phyloP scores from a whole-genome alignment of 2,329 filamentous ascomycete genomes.

The Colletotrichum euphorbiae region DNA sequence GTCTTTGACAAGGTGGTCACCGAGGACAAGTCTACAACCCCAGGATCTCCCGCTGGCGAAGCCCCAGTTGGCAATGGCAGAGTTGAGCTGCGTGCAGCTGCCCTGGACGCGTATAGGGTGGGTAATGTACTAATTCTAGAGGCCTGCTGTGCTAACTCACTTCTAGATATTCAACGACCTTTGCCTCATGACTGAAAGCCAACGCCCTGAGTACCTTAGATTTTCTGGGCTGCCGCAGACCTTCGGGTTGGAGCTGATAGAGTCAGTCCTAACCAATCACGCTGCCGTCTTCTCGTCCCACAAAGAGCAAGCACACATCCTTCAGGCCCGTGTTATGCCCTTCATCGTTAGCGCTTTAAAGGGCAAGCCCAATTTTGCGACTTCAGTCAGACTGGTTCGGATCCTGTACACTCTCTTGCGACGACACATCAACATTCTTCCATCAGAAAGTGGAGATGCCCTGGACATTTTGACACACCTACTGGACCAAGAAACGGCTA shows the following conservation, averaged over 20 bases:
- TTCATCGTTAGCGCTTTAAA: constrained; percentile 82
- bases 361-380: constrained; percentile 82
- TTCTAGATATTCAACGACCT: constrained; percentile 85
- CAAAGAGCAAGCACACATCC: constrained; percentile 81
- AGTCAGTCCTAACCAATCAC: constrained; percentile 89
- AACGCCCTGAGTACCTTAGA: constrained; percentile 83
- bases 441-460: constrained; percentile 84
- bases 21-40: constrained; percentile 73
- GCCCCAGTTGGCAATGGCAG: constrained; percentile 74
- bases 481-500: constrained; percentile 83
- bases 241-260: constrained; percentile 91
- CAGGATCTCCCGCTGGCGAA: constrained; percentile 72
- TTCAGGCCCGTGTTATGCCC: constrained; percentile 84
- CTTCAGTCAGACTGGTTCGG: constrained; percentile 83
- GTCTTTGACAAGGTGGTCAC: constrained; percentile 91
- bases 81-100: constrained; percentile 77
- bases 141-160: constrained; percentile 23
- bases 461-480: constrained; percentile 85
- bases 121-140: constrained; percentile 36
- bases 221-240: constrained; percentile 83
- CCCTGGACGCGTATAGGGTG: constrained; percentile 86
- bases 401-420: constrained; percentile 86
- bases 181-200: constrained; percentile 86
- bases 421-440: constrained; percentile 79
- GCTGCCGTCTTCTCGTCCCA: constrained; percentile 82